Evolutionary conservation across 306 rosid species (phyloP).

Genomic region (Abrus pulchellus): DNA sequence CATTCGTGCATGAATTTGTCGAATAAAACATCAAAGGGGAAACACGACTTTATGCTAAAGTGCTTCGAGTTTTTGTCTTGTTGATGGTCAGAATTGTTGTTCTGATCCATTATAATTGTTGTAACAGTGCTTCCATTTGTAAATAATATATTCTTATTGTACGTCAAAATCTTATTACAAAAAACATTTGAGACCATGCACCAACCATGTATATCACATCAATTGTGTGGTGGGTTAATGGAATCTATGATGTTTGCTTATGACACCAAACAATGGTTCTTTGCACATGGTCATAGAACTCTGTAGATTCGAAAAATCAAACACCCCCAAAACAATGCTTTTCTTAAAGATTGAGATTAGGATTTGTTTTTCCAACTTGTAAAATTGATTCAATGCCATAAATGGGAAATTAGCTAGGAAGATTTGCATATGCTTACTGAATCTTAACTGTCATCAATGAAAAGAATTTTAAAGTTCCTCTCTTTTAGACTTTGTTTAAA

Average conservation of each 20-base stretch:
- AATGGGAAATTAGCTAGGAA: neutral
- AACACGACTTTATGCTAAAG: slow-evolving; percentile 51
- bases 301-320: slow-evolving; percentile 43
- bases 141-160: neutral
- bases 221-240: slow-evolving; percentile 52
- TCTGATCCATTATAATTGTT: slow-evolving; percentile 40
- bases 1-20: slow-evolving; percentile 71
- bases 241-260: slow-evolving; percentile 47
- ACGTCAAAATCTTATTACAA: slow-evolving; percentile 31
- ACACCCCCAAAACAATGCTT: neutral
- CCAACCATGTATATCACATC: slow-evolving; percentile 47
- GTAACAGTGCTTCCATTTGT: neutral
- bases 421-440: neutral
- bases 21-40: slow-evolving; percentile 45
- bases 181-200: slow-evolving; percentile 39
- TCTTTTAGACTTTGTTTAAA: neutral
- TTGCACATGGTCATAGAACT: slow-evolving; percentile 45
- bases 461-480: too few relatives aligned
- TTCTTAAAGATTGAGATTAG: neutral
- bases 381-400: neutral
- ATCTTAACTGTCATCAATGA: neutral
- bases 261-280: slow-evolving; percentile 53
- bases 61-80: slow-evolving; percentile 51
- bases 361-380: slow-evolving; percentile 2
- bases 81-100: slow-evolving; percentile 38